Percentiles rank a stretch among this genome's conserved stretches.
Evolutionary conservation across 352 stramenopile species (phyloP).

Genomic region (Phytophthora sojae): DNA sequence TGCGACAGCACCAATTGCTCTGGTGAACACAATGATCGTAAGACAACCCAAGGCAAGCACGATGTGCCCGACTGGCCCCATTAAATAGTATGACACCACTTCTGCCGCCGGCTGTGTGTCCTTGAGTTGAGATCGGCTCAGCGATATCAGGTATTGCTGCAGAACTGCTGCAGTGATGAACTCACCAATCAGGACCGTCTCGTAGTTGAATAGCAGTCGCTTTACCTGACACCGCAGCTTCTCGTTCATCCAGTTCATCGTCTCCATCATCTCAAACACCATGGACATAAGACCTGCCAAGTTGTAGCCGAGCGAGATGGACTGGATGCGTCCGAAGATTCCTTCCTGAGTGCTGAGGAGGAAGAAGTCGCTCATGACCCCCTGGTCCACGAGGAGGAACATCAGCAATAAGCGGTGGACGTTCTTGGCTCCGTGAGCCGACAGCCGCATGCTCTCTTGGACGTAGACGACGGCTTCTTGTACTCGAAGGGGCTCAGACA

Average conservation of each 20-base stretch:
- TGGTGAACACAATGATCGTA: too few species aligned
- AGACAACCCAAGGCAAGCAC: conserved; percentile 6
- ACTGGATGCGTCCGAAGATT: conserved; percentile 29
- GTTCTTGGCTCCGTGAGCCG: conserved; percentile 28
- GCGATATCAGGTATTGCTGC: conserved; percentile 24
- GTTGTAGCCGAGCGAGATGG: conserved; percentile 43
- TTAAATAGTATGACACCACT: conserved; percentile 26
- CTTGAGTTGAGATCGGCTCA: conserved; percentile 31
- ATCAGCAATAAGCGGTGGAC: conserved; percentile 24
- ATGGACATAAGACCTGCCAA: conserved; percentile 35
- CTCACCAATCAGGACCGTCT: conserved; percentile 36
- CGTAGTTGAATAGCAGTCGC: conserved; percentile 31
- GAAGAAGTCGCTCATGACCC: conserved; percentile 40
- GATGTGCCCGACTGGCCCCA: conserved; percentile 26
- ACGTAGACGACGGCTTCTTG: conserved; percentile 28
- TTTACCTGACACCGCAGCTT: conserved; percentile 13
- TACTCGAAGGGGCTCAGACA: conserved; percentile 15
- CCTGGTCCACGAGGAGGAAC: conserved; percentile 33
- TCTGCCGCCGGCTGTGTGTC: conserved; percentile 6
- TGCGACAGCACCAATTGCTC: too few species aligned
- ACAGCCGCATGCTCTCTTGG: conserved; percentile 28
- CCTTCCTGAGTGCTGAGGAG: conserved; percentile 35
- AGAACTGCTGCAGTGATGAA: conserved; percentile 29
- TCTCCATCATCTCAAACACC: conserved; percentile 42
- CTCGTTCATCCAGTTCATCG: conserved; percentile 32